These are phyloP conservation scores for Arthroderma sp. DNA, from an alignment of 2,329 filamentous ascomycete species.

Conservation along the genomic window DNA sequence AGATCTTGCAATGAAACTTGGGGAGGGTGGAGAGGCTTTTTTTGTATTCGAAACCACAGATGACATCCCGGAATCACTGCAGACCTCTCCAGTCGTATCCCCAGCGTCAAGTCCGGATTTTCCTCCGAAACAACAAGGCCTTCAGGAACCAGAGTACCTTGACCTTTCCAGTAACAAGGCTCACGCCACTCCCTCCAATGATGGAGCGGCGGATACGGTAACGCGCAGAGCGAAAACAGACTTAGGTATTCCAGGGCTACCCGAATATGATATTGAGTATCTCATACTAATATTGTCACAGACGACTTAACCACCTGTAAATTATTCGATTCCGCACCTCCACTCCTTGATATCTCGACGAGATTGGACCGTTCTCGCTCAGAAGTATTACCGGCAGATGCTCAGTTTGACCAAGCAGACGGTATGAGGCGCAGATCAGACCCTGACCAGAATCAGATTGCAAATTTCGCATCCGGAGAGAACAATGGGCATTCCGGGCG, in stretches of 20 bases:
- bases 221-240: constrained; percentile 27
- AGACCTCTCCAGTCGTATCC: constrained; percentile 87
- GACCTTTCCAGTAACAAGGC: constrained; percentile 25
- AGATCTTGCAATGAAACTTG: constrained; percentile 94
- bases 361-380: too few relatives aligned
- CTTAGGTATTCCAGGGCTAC: constrained; percentile 16
- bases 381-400: too few relatives aligned
- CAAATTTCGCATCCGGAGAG: too few relatives aligned
- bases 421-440: too few relatives aligned
- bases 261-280: too few relatives aligned
- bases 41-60: constrained; percentile 96
- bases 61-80: constrained; percentile 79
- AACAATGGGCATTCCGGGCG: constrained; percentile 20
- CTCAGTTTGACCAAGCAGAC: too few relatives aligned
- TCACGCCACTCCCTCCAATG: constrained; percentile 5
- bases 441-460: too few relatives aligned
- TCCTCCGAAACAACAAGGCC: constrained; percentile 19
- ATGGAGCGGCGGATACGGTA: constrained; percentile 8
- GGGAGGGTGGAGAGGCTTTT: constrained; percentile 93
- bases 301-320: too few relatives aligned
- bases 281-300: too few relatives aligned
- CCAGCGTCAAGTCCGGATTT: constrained; percentile 65
- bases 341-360: too few relatives aligned
- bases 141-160: constrained; percentile 39
- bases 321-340: too few relatives aligned